Evolutionary conservation across 257 asterid genomes (phyloP), one percentile per base, ranked within the genome.

Genomic region (Solanum neorickii): DNA sequence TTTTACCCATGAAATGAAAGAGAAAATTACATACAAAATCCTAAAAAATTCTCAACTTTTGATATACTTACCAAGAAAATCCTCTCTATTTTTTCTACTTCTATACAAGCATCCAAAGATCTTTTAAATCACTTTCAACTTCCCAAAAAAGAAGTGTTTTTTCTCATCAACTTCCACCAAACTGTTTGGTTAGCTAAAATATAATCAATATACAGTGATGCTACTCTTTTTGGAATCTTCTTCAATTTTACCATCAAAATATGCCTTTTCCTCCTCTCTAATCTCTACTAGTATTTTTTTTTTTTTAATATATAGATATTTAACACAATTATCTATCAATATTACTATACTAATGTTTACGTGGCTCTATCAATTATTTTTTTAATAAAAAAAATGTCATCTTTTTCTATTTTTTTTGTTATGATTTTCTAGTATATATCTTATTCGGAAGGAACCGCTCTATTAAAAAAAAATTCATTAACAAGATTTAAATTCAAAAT

Each of bases 71-170:
- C 93, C 88, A 85, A 31, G 86, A 88, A 85, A 87, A 84, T 85
- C 62, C 33, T 76, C 7, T 42, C 46, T 20, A 52, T 37, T 1
- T 76, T 11, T 37, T 62, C 52, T 60, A 52, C 73, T 52, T 52
- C 37, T 39, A 75, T 56, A 75, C 75, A 42, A 85, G 47, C 76
- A 87, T 39, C 78, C 16, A 13, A 41, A 65, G 88, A 84, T 86
- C 86, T 86, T 82, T 89, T 27, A 90, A 88, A 90, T 93, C 91
- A 83, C 92, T 92, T 86, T 88, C 92, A 80, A 29, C 87, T 86
- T 33, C 65, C 90, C 83, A 20, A 90, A 91, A 74, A 1, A 86
- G 86, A 86, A 89, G 86, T 84, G 85, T 88, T 90, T 75, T 20
- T 20, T 33, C 11, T 18, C 46, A 39, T 74, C 56, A 74, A 74